Evolutionary conservation across 352 stramenopile genomes (phyloP).

Genomic region (Globisporangium ultimum): DNA sequence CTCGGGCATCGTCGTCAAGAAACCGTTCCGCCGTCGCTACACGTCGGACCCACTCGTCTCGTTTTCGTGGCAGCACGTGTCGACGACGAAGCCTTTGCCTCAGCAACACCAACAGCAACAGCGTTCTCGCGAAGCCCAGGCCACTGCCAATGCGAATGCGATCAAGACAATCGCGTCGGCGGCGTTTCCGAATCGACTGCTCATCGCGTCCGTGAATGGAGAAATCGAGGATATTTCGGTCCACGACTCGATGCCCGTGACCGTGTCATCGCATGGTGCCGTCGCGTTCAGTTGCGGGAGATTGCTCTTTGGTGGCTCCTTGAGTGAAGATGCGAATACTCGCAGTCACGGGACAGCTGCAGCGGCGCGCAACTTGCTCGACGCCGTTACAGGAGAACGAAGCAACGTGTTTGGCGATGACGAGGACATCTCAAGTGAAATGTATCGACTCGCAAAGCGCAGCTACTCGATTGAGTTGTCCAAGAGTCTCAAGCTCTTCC

Average conservation of each 20-base stretch:
- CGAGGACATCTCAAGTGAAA: conserved; percentile 73
- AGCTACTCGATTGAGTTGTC: conserved; percentile 76
- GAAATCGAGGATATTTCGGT: conserved; percentile 87
- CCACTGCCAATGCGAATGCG: conserved; percentile 16
- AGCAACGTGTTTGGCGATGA: conserved; percentile 19
- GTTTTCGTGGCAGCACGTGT: conserved; percentile 80
- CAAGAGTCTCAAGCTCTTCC: conserved; percentile 75
- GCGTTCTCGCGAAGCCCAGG: neutral
- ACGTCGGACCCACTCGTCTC: conserved; percentile 69
- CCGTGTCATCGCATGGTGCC: conserved; percentile 62
- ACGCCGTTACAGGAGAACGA: conserved; percentile 16
- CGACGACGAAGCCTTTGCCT: conserved; percentile 4
- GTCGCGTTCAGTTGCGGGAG: conserved; percentile 76
- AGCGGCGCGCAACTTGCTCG: conserved; percentile 32
- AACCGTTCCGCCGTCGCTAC: conserved; percentile 74
- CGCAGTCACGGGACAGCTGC: conserved; percentile 31
- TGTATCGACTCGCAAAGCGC: conserved; percentile 71
- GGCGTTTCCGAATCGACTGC: conserved; percentile 77
- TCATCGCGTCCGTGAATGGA: conserved; percentile 66
- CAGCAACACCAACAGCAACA: conserved; percentile 1
- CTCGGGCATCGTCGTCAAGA: conserved; percentile 34
- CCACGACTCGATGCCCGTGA: conserved; percentile 83
- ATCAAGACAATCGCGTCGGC: conserved; percentile 40
- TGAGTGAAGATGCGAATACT: conserved; percentile 8
- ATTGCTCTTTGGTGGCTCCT: conserved; percentile 57